Conservation (phyloP, 1,139 yeast genomes). For the Blastobotrys elegans region DNA sequence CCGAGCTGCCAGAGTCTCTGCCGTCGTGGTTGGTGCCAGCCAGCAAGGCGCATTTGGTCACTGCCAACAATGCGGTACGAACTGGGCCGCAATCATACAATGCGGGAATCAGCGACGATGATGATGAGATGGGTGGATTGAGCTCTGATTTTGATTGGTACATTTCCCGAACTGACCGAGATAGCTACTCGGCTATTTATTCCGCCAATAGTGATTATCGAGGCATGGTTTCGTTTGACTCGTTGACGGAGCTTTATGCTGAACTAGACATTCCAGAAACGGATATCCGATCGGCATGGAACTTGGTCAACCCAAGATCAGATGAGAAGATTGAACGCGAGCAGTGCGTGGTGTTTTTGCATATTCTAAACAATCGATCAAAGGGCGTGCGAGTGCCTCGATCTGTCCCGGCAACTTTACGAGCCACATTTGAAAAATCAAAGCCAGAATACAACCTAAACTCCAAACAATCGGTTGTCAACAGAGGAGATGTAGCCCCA, state of each 20-base stretch:
- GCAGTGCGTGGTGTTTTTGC: constrained; percentile 83
- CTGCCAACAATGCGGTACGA: constrained; percentile 65
- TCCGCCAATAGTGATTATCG: constrained; percentile 68
- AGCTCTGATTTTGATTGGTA: constrained; percentile 90
- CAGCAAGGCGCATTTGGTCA: constrained; percentile 75
- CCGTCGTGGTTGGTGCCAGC: constrained; percentile 94
- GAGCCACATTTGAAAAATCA: constrained; percentile 88
- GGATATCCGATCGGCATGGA: constrained; percentile 93
- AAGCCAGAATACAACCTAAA: constrained; percentile 70
- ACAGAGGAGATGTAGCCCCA: constrained; percentile 12
- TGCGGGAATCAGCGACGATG: constrained; percentile 21
- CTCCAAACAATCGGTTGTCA: constrained; percentile 45
- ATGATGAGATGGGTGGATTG: constrained; percentile 50
- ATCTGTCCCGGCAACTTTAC: constrained; percentile 87
- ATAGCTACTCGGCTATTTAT: constrained; percentile 75
- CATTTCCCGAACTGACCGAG: constrained; percentile 80
- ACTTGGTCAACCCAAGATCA: constrained; percentile 84
- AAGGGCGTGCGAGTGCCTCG: constrained; percentile 85
- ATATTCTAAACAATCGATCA: constrained; percentile 84
- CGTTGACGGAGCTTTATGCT: constrained; percentile 62
- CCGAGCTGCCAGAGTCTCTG: constrained; percentile 59
- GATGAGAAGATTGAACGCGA: constrained; percentile 88
- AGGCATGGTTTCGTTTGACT: constrained; percentile 77
- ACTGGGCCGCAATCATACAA: constrained; percentile 13
- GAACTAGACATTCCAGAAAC: constrained; percentile 72